Base-by-base conservation (phyloP, 306 rosid species). In the Cicer arietinum region DNA sequence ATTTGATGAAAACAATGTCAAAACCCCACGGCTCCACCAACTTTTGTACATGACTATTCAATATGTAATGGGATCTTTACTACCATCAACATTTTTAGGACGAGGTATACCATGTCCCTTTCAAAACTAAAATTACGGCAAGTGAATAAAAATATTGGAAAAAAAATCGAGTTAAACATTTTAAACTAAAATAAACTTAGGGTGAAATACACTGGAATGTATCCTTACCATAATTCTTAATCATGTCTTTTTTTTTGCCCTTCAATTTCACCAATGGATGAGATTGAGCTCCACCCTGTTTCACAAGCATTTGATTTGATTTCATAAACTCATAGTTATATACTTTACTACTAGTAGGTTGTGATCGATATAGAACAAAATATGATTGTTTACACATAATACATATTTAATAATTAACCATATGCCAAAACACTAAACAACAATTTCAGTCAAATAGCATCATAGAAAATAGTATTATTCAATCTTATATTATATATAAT, bases 221-320 rank as follows among this genome's bases (percentile, higher is more conserved):
- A 51, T 51, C 8, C 57, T 14, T 51, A 51, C 22, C 30, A 37
- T 35, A 87, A 77, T 71, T 91, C 83, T 82, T 93, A 70, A 89
- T 83, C 82, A 81, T 60, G 43, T 85, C 80, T 82, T 91, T 87
- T 67, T 77, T 77, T 85, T 91, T 30, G 3, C 37, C 37, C 18
- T 14, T 7, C 63, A 82, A 83, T 81, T 87, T 93, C 22, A 66
- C 56, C 60, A 80, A 81, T 3, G 87, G 81, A 10, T 80, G 86
- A 14, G 85, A 69, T 51, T n/a, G 2, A 6, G 10, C 4, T 14
- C 10, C 57, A 47, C 10, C 20, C 57, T 30, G 37, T 30, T 30
- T 3, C 37, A 30, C 37, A 17, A 13, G 30, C 41, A 13, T 62
- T 50, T 51, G 48, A 10, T 22, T 48, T 46, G 48, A 10, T 22